These are phyloP conservation scores for Talaromyces islandicus DNA, from an alignment of 2,329 filamentous ascomycete species.

Conservation along the genomic window DNA sequence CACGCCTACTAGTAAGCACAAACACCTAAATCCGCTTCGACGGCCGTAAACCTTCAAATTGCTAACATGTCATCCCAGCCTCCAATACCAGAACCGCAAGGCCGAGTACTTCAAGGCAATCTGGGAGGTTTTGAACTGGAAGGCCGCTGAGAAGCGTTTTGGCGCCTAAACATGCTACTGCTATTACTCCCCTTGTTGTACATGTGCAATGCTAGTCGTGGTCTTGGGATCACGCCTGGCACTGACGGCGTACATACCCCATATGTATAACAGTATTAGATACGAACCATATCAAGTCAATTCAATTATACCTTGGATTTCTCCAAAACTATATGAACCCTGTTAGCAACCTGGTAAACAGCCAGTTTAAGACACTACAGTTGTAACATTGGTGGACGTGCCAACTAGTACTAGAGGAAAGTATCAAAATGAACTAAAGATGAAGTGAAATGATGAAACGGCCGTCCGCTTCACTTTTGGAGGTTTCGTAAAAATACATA, in stretches of 20 bases:
- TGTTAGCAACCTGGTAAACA: neutral
- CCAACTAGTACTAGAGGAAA: neutral
- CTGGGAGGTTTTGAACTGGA: slow-evolving; percentile 97
- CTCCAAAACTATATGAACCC: neutral
- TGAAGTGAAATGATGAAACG: neutral
- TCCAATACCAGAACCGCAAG: slow-evolving; percentile 96
- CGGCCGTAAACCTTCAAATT: neutral
- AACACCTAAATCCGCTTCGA: neutral
- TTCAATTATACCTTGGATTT: neutral
- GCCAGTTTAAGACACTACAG: neutral
- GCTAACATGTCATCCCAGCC: slow-evolving; percentile 37
- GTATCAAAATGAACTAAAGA: neutral
- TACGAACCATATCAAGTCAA: neutral
- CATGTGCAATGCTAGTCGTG: neutral
- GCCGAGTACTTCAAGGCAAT: slow-evolving; percentile 90
- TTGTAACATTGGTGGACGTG: neutral
- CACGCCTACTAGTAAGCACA: slow-evolving; percentile 75
- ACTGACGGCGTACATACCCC: neutral
- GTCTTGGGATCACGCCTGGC: neutral
- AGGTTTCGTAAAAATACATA: neutral
- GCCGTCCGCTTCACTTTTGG: neutral
- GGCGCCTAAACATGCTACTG: slow-evolving; percentile 6
- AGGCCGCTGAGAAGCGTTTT: slow-evolving; percentile 75
- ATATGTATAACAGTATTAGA: neutral
- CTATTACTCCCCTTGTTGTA: neutral